phyloP scores from a whole-genome alignment of 768 basidiomycete genomes.

The Phanerochaete carnosa region DNA sequence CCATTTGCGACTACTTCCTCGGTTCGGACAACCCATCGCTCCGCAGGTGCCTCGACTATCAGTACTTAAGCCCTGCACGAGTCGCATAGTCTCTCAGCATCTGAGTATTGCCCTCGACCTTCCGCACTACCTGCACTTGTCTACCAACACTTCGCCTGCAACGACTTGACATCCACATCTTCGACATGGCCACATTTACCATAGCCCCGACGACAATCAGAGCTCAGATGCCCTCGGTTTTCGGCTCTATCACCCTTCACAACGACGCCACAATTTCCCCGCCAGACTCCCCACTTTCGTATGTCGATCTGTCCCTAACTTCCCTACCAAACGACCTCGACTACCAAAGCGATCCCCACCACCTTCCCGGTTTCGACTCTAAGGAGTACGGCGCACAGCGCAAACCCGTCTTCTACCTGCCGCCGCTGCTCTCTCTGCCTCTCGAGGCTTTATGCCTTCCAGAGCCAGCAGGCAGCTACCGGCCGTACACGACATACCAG shows the following conservation, averaged over 20 bases:
- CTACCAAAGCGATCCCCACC: background rate
- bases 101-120: too few relatives aligned
- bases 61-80: background rate
- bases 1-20: too few relatives aligned
- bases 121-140: too few relatives aligned
- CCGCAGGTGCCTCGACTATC: background rate
- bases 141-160: too few relatives aligned
- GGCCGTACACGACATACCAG: background rate
- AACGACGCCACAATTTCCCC: background rate
- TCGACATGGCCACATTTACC: background rate
- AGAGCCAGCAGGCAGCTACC: background rate
- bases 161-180: background rate
- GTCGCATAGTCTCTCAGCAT: background rate
- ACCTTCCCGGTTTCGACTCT: background rate
- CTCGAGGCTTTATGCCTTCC: background rate
- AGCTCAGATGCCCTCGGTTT: background rate
- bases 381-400: too few relatives aligned
- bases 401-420: background rate
- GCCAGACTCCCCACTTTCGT: background rate
- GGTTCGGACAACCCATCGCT: too few relatives aligned
- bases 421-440: background rate
- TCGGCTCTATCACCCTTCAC: background rate
- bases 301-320: background rate
- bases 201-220: background rate
- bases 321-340: background rate